Conservation (phyloP, 768 basidiomycete genomes). For the Candolleomyces eurysporus region DNA sequence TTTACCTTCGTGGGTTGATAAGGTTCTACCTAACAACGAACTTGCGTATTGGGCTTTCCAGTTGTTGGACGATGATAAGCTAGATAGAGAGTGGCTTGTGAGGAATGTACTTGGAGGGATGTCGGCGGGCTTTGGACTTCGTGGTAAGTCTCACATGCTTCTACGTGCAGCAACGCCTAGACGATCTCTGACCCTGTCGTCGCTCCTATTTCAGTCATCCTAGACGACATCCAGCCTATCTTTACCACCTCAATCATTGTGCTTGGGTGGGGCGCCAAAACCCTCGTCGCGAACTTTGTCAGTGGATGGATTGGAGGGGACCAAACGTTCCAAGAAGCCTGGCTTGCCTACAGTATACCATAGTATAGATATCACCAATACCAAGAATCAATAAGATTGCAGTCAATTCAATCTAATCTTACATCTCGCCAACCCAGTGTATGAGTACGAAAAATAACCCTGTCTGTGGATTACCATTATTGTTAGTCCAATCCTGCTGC, state of each 20-base stretch:
- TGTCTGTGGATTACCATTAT: background rate
- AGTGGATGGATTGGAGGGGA: slow-evolving; percentile 67
- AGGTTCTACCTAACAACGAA: slow-evolving; percentile 27
- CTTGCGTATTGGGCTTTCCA: slow-evolving; percentile 41
- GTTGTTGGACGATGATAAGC: slow-evolving; percentile 65
- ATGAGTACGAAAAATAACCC: background rate
- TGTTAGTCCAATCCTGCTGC: slow-evolving; percentile 44
- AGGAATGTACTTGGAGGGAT: slow-evolving; percentile 83
- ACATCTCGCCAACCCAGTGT: background rate
- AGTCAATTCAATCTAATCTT: background rate
- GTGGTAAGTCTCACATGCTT: slow-evolving; percentile 46
- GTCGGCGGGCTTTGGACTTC: slow-evolving; percentile 82
- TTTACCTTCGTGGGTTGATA: slow-evolving; percentile 25
- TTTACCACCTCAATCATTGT: slow-evolving; percentile 77
- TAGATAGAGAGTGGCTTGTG: slow-evolving; percentile 83
- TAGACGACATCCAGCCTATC: slow-evolving; percentile 73
- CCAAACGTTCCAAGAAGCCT: slow-evolving; percentile 57
- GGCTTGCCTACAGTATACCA: slow-evolving; percentile 84
- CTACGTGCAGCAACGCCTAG: background rate
- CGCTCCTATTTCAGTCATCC: slow-evolving; percentile 50
- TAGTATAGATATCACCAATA: slow-evolving; percentile 19
- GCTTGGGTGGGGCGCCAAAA: slow-evolving; percentile 72
- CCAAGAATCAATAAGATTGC: background rate
- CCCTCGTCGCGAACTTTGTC: slow-evolving; percentile 55
- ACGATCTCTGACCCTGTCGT: background rate